These are phyloP conservation scores for Venturia effusa DNA, from an alignment of 2,329 filamentous ascomycete species.

Conservation along the genomic window DNA sequence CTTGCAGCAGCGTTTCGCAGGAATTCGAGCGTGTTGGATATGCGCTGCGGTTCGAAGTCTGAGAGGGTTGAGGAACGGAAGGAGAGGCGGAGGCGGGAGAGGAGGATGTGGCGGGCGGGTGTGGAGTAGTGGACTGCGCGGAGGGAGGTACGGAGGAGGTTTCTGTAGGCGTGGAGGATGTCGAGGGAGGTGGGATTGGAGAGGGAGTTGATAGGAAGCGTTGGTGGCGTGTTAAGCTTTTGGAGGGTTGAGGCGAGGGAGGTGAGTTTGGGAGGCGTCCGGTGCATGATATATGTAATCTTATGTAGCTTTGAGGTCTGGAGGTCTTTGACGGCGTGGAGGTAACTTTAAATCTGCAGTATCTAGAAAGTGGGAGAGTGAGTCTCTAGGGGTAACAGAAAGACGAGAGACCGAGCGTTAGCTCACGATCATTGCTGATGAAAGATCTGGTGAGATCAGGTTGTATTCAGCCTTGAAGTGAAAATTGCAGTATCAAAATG, in stretches of 20 bases:
- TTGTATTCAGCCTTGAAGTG: too few species aligned
- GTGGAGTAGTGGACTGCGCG: conserved; percentile 61
- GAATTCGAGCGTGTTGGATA: conserved; percentile 60
- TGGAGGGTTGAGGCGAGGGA: not conserved
- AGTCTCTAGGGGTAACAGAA: too few species aligned
- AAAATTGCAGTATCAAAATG: too few species aligned
- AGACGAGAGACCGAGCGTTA: too few species aligned
- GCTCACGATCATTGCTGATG: too few species aligned
- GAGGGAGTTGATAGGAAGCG: too few species aligned
- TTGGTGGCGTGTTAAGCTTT: not conserved
- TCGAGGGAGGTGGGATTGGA: not conserved
- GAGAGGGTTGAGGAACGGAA: conserved; percentile 25
- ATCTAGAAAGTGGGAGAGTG: too few species aligned
- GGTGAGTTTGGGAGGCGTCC: not conserved
- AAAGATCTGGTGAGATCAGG: too few species aligned
- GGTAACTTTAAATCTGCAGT: too few species aligned
- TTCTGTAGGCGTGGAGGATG: conserved; percentile 56
- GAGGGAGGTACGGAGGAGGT: conserved; percentile 56
- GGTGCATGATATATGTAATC: not conserved
- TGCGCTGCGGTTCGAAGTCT: conserved; percentile 30
- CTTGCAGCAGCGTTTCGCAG: conserved; percentile 52
- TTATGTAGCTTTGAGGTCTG: too few species aligned
- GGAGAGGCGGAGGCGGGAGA: conserved; percentile 36
- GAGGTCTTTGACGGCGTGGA: too few species aligned
- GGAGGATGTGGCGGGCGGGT: conserved; percentile 53